phyloP scores from a whole-genome alignment of 2,329 filamentous ascomycete genomes.

The Paracamarosporium sp. region DNA sequence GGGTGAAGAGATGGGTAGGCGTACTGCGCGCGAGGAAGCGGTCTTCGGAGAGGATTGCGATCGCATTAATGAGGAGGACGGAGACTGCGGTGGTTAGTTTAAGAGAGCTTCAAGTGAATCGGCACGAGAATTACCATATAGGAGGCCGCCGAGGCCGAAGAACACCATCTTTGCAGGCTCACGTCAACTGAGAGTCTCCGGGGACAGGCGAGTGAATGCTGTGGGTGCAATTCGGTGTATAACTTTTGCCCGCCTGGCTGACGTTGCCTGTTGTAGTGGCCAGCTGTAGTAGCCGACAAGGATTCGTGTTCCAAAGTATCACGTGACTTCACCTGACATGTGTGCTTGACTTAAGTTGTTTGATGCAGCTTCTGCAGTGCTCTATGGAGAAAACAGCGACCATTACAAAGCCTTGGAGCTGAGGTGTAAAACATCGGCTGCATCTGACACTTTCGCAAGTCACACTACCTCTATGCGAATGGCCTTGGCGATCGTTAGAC shows the following conservation, averaged over 20 bases:
- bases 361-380: too few species aligned
- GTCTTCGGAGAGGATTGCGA: slow-evolving; percentile 93
- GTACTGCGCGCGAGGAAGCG: slow-evolving; percentile 84
- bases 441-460: neutral
- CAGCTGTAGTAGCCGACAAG: slow-evolving; percentile 22
- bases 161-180: slow-evolving; percentile 65
- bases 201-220: neutral
- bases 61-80: slow-evolving; percentile 89
- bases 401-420: neutral
- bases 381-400: too few species aligned
- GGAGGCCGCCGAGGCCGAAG: slow-evolving; percentile 72
- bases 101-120: slow-evolving; percentile 12
- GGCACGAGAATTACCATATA: slow-evolving; percentile 66
- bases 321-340: slow-evolving; percentile 6
- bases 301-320: neutral
- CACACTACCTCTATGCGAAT: neutral
- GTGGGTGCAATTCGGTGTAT: neutral
- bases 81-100: slow-evolving; percentile 62
- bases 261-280: slow-evolving; percentile 26
- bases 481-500: neutral
- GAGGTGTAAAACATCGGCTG: neutral
- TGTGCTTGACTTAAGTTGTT: too few species aligned
- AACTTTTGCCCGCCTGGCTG: slow-evolving; percentile 1
- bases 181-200: neutral
- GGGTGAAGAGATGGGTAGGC: slow-evolving; percentile 28